Evolutionary conservation across 306 rosid genomes (phyloP).

Genomic region (Canavalia ensiformis): DNA sequence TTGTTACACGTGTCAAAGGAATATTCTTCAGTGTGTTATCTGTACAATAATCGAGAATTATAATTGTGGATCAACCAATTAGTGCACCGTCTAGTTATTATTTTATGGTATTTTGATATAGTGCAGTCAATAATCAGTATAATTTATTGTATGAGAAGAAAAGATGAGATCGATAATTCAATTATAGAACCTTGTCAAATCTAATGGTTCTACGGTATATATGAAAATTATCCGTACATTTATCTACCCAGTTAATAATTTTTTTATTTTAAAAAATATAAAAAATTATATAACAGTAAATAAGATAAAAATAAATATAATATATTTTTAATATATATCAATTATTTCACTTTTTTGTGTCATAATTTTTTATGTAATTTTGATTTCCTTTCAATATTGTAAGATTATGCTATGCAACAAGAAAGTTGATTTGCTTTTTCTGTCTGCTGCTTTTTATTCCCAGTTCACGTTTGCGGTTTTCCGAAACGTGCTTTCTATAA

Average conservation of each 20-base stretch:
- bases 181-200: constrained; percentile 3
- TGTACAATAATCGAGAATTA: not conserved
- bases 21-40: not conserved
- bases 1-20: constrained; percentile 13
- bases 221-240: too few relatives aligned
- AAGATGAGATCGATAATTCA: not conserved
- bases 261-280: too few relatives aligned
- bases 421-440: not conserved
- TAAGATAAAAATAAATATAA: too few relatives aligned
- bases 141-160: not conserved
- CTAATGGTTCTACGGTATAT: not conserved
- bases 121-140: not conserved
- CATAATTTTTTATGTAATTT: not conserved
- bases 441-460: not conserved
- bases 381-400: not conserved
- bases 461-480: not conserved
- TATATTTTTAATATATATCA: too few relatives aligned
- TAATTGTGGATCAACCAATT: constrained; percentile 1
- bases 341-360: not conserved
- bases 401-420: not conserved
- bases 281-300: too few relatives aligned
- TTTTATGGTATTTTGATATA: not conserved
- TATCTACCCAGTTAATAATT: too few relatives aligned
- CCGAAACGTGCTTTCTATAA: not conserved
- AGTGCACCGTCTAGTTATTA: not conserved